Evolutionary conservation across 2,329 filamentous ascomycete species (phyloP), one percentile per base, ranked within the genome.

Genomic region (Fusarium decemcellulare): DNA sequence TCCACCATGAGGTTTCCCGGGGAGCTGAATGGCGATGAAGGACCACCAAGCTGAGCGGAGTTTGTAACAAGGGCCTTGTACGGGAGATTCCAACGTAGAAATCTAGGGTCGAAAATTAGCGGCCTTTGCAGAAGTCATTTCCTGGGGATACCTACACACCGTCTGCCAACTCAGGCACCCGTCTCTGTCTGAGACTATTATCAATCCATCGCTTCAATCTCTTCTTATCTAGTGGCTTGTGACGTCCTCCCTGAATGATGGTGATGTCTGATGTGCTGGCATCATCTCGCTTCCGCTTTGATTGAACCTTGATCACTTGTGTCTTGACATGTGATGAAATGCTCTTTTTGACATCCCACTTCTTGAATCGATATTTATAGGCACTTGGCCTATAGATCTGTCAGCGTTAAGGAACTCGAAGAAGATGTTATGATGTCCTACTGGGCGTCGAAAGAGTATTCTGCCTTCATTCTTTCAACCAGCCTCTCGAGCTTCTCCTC

Each of bases 341-440:
- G 48, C 23, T 52, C 34, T 52, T 52, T 23, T 52, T 52, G 34
- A 52, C 36, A 27, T 11, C 18, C 48, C 48, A 52, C 29, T 52
- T 52, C n/a, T 6, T 6, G 6, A 52, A 52, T 6, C 34, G 34
- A 2, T 52, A 52, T 23, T 52, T 37, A n/a, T 40, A 52, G 16
- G 34, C 34, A 7, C 5, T 27, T 10, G 50, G 34, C 3, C 50
- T 51, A 2, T 4, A 15, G 14, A 52, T 6, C 15, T 39, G 34
- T 52, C 11, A 52, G 32, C 15, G 6, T 36, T 14, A 14, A 6
- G 15, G 8, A 32, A 18, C 12, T 9, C 10, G 16, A 11, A 12
- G 16, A 16, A 11, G 40, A 12, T 6, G 8, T 43, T 16, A 15
- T 9, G 11, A 6, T n/a, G 47, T 23, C 32, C 39, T 52, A 40